Evolutionary conservation across 2,329 filamentous ascomycete genomes (phyloP).

Genomic region (Teratosphaeriaceae sp.): DNA sequence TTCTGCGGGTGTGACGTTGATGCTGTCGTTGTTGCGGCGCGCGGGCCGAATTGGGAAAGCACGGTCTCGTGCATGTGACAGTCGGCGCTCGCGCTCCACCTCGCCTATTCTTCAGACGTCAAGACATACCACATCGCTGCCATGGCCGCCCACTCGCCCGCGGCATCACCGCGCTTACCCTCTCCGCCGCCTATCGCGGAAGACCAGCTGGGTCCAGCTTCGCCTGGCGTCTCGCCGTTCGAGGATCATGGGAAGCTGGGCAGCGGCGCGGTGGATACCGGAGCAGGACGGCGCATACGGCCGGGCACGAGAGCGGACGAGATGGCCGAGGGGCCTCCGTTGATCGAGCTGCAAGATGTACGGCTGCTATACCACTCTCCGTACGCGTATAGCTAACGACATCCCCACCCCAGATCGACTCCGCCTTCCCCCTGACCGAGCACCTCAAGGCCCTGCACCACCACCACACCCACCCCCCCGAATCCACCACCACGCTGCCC

Average conservation of each 20-base stretch:
- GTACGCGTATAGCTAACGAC: conserved; percentile 13
- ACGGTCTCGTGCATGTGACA: no score
- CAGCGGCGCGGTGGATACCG: conserved; percentile 58
- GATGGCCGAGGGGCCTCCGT: conserved; percentile 85
- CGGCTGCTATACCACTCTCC: conserved; percentile 20
- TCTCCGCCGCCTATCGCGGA: conserved; percentile 93
- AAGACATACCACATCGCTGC: not conserved
- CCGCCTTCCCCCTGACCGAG: conserved; percentile 94
- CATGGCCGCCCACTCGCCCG: conserved; percentile 40
- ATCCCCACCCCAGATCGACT: conserved; percentile 66
- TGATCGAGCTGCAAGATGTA: conserved; percentile 80
- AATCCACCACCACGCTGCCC: conserved; percentile 68
- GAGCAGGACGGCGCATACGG: conserved; percentile 76
- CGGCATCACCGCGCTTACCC: conserved; percentile 84
- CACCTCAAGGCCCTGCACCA: conserved; percentile 91
- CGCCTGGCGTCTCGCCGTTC: conserved; percentile 59
- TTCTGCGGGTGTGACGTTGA: no score
- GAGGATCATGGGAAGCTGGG: conserved; percentile 53
- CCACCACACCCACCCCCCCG: conserved; percentile 66
- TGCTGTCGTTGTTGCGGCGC: no score
- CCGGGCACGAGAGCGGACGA: conserved; percentile 87
- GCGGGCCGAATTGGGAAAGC: no score
- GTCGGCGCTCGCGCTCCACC: no score
- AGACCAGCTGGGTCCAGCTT: conserved; percentile 79
- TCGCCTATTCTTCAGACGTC: no score